Evolutionary conservation across 2,329 filamentous ascomycete genomes (phyloP).

Genomic region (Escovopsis sp.): DNA sequence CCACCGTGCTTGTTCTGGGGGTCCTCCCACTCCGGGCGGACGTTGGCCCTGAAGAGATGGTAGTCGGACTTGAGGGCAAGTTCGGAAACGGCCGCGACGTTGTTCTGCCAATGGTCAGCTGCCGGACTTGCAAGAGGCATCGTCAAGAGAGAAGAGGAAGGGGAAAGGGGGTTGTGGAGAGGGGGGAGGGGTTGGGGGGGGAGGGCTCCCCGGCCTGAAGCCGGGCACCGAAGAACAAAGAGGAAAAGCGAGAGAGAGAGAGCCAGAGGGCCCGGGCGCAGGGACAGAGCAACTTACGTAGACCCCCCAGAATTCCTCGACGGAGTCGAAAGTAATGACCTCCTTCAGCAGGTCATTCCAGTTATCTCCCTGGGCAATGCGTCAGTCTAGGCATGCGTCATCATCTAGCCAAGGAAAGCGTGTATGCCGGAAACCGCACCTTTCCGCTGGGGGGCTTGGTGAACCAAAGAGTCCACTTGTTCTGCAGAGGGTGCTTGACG

Average conservation of each 20-base stretch:
- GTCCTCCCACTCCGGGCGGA: slow-evolving; percentile 98
- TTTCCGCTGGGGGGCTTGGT: slow-evolving; percentile 95
- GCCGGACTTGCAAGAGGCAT: too few species aligned
- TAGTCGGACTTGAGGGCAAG: slow-evolving; percentile 97
- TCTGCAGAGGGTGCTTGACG: slow-evolving; percentile 94
- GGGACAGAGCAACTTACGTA: slow-evolving; percentile 89
- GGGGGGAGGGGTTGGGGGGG: too few species aligned
- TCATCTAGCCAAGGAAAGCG: too few species aligned
- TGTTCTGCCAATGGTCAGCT: slow-evolving; percentile 52
- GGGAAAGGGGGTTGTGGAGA: background rate
- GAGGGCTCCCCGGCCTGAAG: too few species aligned
- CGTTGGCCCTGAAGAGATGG: slow-evolving; percentile 95
- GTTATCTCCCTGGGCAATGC: slow-evolving; percentile 63
- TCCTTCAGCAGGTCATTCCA: slow-evolving; percentile 98
- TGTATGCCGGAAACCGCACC: slow-evolving; percentile 37
- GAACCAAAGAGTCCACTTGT: slow-evolving; percentile 98
- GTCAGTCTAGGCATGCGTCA: background rate
- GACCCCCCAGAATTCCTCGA: slow-evolving; percentile 99
- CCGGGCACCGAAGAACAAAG: too few species aligned
- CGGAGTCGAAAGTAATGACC: slow-evolving; percentile 95
- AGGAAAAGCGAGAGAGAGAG: too few species aligned
- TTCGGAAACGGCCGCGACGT: slow-evolving; percentile 91
- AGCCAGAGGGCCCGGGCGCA: too few species aligned
- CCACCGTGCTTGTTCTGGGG: slow-evolving; percentile 97
- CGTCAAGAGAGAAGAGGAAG: too few species aligned